Evolutionary conservation across 192 early-diverging fungal species (phyloP).

Genomic region (Linderina pennispora): DNA sequence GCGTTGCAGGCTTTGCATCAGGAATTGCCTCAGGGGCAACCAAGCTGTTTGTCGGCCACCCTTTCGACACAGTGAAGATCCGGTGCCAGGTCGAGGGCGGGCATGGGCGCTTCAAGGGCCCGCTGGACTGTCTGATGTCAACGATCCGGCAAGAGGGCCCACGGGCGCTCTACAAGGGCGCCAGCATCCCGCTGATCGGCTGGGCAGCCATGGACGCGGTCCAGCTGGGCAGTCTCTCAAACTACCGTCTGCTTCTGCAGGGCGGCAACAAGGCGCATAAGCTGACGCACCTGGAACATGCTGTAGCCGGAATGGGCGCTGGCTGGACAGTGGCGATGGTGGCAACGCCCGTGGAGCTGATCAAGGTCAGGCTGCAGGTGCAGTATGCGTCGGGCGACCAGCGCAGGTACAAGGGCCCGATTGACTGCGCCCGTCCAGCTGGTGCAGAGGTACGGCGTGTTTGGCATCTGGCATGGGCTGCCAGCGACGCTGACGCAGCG

Average conservation of each 20-base stretch:
- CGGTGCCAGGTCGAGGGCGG: slow-evolving; percentile 67
- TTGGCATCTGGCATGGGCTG: slow-evolving; percentile 82
- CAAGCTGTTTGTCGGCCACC: slow-evolving; percentile 74
- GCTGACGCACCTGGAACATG: slow-evolving; percentile 63
- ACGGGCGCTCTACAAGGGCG: slow-evolving; percentile 86
- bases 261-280: slow-evolving; percentile 52
- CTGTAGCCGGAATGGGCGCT: slow-evolving; percentile 62
- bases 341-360: slow-evolving; percentile 73
- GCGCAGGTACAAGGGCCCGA: slow-evolving; percentile 75
- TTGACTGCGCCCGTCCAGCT: slow-evolving; percentile 76
- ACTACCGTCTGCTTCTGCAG: slow-evolving; percentile 67
- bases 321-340: slow-evolving; percentile 75
- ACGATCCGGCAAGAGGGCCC: slow-evolving; percentile 66
- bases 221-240: slow-evolving; percentile 75
- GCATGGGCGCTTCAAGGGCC: slow-evolving; percentile 65
- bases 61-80: slow-evolving; percentile 80
- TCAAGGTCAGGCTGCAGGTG: slow-evolving; percentile 68
- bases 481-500: slow-evolving; percentile 77
- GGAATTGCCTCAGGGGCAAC: slow-evolving; percentile 71
- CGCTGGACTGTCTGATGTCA: slow-evolving; percentile 59
- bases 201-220: slow-evolving; percentile 84
- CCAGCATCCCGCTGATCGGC: slow-evolving; percentile 85
- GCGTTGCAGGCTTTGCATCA: slow-evolving; percentile 62
- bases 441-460: slow-evolving; percentile 68
- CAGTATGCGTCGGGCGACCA: slow-evolving; percentile 63